A percentile compares a stretch with the other conserved stretches of the same genome.
phyloP scores from a whole-genome alignment of 176 grass and related monocot species.

The Ensete ventricosum region DNA sequence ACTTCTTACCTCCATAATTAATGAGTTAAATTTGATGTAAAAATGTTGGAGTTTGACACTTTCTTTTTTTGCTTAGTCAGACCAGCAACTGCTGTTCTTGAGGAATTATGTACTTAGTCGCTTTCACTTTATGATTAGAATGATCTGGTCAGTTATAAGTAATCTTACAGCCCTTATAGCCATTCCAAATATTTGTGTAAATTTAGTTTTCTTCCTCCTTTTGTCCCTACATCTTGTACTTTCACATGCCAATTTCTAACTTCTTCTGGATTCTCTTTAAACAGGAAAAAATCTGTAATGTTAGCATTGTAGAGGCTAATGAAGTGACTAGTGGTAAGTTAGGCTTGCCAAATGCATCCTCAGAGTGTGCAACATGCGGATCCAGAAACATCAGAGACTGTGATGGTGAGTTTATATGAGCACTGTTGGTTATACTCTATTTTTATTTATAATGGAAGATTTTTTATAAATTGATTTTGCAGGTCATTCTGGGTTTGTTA shows the following conservation, averaged over 20 bases:
- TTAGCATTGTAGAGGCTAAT: constrained; percentile 37
- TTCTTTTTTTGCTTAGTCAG: too few species aligned
- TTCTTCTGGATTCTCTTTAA: not conserved
- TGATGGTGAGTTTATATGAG: constrained; percentile 45
- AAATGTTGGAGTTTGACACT: too few species aligned
- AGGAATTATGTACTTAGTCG: too few species aligned
- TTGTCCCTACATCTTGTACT: not conserved
- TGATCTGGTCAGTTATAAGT: too few species aligned
- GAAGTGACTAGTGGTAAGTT: constrained; percentile 73
- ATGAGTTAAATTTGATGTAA: too few species aligned
- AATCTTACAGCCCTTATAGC: too few species aligned
- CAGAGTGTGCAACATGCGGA: constrained; percentile 65
- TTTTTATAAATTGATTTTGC: constrained; percentile 26
- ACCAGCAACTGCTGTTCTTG: too few species aligned
- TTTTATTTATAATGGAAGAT: constrained; percentile 7
- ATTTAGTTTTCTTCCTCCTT: not conserved
- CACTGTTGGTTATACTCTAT: constrained; percentile 3
- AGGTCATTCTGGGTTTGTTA: constrained; percentile 77
- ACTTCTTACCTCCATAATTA: too few species aligned
- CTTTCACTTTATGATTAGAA: too few species aligned
- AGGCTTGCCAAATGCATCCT: constrained; percentile 54
- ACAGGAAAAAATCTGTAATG: constrained; percentile 65
- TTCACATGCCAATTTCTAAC: not conserved
- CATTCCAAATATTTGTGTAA: not conserved
- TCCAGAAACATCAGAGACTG: constrained; percentile 50